These are phyloP conservation scores for Xerocomellus intermedius DNA, from an alignment of 768 basidiomycete species.

Conservation along the genomic window DNA sequence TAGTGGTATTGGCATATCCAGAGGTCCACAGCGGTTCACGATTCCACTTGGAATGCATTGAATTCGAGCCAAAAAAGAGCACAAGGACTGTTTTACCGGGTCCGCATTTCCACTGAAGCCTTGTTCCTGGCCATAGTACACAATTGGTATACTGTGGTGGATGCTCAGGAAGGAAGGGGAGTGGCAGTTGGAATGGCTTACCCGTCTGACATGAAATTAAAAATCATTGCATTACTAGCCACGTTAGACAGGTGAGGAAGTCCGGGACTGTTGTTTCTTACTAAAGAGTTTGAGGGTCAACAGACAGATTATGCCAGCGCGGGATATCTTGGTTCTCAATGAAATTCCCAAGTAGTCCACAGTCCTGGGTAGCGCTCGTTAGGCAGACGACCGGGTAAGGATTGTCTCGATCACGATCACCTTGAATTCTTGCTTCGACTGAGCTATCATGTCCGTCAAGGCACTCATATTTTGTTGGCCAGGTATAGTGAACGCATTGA, in stretches of 20 bases:
- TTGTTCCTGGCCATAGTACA: conserved; percentile 84
- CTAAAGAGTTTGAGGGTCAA: conserved; percentile 72
- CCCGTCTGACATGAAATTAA: conserved; percentile 77
- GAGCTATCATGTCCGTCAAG: conserved; percentile 48
- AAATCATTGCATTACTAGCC: conserved; percentile 67
- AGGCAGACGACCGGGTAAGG: neutral
- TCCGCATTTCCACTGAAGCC: conserved; percentile 60
- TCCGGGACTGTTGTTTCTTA: conserved; percentile 29
- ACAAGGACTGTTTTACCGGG: conserved; percentile 45
- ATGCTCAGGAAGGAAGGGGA: neutral
- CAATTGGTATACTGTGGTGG: conserved; percentile 59
- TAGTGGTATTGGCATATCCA: conserved; percentile 54
- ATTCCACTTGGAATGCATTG: conserved; percentile 48
- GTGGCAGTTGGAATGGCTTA: conserved; percentile 5
- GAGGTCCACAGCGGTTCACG: conserved; percentile 77
- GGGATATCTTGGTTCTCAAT: conserved; percentile 78
- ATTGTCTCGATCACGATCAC: conserved; percentile 22
- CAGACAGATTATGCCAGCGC: conserved; percentile 69
- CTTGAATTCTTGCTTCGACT: conserved; percentile 54
- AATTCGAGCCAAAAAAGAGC: neutral
- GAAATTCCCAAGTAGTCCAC: conserved; percentile 62
- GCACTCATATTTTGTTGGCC: conserved; percentile 63
- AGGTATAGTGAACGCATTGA: conserved; percentile 68
- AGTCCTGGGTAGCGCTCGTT: conserved; percentile 18
- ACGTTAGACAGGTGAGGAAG: conserved; percentile 11